These are phyloP conservation scores for Ophiognomonia clavigignenti-juglandacearum DNA, from an alignment of 2,329 filamentous ascomycete species.

Conservation along the genomic window DNA sequence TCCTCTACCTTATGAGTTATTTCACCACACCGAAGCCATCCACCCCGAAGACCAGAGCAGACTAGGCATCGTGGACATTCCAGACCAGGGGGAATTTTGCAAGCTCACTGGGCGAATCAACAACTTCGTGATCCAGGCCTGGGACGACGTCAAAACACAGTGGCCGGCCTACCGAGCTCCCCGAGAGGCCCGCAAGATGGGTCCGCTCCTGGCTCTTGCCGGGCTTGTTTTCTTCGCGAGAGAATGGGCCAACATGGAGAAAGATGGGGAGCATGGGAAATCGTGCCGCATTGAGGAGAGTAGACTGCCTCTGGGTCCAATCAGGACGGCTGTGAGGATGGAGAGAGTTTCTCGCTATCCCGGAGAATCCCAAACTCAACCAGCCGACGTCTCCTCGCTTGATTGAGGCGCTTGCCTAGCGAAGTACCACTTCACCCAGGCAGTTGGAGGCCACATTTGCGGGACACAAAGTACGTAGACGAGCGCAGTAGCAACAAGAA, in stretches of 20 bases:
- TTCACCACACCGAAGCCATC: conserved; percentile 4
- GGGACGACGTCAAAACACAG: conserved; percentile 1
- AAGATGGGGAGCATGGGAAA: neutral
- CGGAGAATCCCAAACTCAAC: neutral
- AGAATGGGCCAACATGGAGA: conserved; percentile 5
- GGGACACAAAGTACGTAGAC: too few species aligned
- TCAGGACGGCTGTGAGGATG: neutral
- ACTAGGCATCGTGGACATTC: conserved; percentile 3
- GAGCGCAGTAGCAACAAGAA: too few species aligned
- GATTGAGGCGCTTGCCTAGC: too few species aligned
- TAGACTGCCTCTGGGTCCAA: neutral
- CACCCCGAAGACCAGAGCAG: conserved; percentile 1
- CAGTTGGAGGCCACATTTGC: too few species aligned
- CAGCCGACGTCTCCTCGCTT: neutral
- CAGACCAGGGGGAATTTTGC: neutral
- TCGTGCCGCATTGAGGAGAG: neutral
- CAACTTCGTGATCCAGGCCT: conserved; percentile 8
- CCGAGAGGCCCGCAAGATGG: neutral
- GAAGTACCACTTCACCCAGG: too few species aligned
- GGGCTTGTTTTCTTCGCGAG: conserved; percentile 6
- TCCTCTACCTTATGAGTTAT: neutral
- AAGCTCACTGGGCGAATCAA: neutral
- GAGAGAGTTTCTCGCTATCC: neutral
- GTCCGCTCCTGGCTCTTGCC: neutral
- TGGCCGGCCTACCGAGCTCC: conserved; percentile 4